phyloP scores from a whole-genome alignment of 2,329 filamentous ascomycete species.

The Aspergillus sp. region DNA sequence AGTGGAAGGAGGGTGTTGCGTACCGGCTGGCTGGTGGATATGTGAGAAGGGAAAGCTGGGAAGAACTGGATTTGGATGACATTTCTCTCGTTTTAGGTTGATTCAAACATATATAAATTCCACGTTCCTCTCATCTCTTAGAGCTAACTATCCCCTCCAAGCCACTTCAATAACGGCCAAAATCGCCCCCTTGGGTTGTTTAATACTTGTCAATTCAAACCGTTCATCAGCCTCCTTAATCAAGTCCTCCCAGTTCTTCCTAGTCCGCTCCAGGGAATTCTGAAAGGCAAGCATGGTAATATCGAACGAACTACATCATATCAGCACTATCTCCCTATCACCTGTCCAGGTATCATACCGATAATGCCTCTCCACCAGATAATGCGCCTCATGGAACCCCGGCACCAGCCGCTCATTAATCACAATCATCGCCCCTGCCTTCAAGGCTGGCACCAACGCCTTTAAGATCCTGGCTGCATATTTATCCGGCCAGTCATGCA shows the following conservation, averaged over 20 bases:
- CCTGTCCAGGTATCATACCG: neutral
- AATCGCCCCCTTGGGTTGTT: neutral
- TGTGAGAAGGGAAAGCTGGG: neutral
- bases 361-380: neutral
- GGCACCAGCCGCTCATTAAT: neutral
- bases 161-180: neutral
- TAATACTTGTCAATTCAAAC: neutral
- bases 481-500: neutral
- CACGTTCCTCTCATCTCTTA: too few relatives aligned
- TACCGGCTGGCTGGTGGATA: neutral
- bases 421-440: neutral
- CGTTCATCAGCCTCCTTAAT: neutral
- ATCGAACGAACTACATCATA: neutral
- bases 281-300: neutral
- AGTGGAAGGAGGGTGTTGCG: neutral
- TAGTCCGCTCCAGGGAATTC: neutral
- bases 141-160: neutral
- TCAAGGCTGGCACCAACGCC: neutral
- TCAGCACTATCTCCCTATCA: neutral
- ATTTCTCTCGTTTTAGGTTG: neutral
- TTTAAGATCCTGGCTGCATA: neutral
- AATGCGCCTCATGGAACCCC: neutral
- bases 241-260: neutral
- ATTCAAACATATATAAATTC: too few relatives aligned
- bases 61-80: neutral